phyloP scores from a whole-genome alignment of 1,284 basidiomycete species.

The Pseudozyma sp. region DNA sequence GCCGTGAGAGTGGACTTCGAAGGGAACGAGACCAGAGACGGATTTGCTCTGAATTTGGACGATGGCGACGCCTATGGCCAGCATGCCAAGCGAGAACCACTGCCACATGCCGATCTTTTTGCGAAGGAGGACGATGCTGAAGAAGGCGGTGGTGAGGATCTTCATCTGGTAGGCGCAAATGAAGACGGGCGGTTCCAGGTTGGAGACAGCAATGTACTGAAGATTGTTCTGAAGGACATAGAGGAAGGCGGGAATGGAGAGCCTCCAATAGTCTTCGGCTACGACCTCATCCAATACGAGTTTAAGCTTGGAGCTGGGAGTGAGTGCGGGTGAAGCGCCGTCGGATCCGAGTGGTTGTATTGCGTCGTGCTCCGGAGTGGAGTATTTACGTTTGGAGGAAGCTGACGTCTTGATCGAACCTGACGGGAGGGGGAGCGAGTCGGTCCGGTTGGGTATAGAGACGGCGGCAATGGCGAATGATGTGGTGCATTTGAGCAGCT shows the following conservation, averaged over 20 bases:
- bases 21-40: constrained; percentile 46
- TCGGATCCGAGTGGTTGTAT: constrained; percentile 8
- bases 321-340: not conserved
- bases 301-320: constrained; percentile 16
- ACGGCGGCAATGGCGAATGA: constrained; percentile 78
- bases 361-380: constrained; percentile 16
- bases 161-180: constrained; percentile 75
- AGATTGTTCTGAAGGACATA: constrained; percentile 90
- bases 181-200: constrained; percentile 93
- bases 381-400: constrained; percentile 17
- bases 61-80: constrained; percentile 90
- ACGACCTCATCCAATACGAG: constrained; percentile 69
- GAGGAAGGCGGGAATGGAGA: constrained; percentile 93
- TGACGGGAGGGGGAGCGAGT: constrained; percentile 34
- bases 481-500: constrained; percentile 88
- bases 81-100: constrained; percentile 84
- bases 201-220: constrained; percentile 91
- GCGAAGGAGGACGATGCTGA: constrained; percentile 88
- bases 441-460: constrained; percentile 18
- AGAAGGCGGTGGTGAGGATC: constrained; percentile 94
- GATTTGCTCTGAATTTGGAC: constrained; percentile 77
- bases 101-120: constrained; percentile 80
- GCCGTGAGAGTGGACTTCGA: constrained; percentile 45
- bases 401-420: constrained; percentile 10
- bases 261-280: constrained; percentile 89